Conservation (phyloP, 192 early-diverging fungal genomes). For the Dissophora ornata region DNA sequence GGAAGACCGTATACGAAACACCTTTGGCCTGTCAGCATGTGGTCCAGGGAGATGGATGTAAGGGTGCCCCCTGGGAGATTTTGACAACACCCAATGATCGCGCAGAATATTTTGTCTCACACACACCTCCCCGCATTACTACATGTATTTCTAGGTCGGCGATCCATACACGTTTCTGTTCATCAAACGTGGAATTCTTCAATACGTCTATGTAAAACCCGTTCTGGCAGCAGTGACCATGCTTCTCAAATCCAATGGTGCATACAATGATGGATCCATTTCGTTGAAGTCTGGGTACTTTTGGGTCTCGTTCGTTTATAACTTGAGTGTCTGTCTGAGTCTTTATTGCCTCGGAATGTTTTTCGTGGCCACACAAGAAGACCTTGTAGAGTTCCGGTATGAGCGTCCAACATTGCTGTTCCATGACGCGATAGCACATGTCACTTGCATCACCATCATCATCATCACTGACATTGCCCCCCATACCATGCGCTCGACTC, state of each 20-base stretch:
- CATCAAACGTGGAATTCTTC: conserved; percentile 91
- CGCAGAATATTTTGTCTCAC: no score
- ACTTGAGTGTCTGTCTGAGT: conserved; percentile 85
- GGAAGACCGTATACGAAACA: conserved; percentile 81
- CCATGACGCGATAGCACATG: background rate
- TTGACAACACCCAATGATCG: no score
- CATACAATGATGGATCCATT: conserved; percentile 88
- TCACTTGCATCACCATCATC: background rate
- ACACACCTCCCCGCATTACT: no score
- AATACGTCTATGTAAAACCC: conserved; percentile 93
- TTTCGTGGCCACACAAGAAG: conserved; percentile 82
- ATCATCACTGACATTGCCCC: no score
- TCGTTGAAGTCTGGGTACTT: conserved; percentile 75
- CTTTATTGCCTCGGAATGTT: conserved; percentile 92
- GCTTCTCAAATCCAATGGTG: conserved; percentile 75
- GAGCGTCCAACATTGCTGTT: background rate
- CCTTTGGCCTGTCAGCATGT: conserved; percentile 83
- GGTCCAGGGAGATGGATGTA: conserved; percentile 78
- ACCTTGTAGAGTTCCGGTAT: conserved; percentile 77
- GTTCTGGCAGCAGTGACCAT: conserved; percentile 81
- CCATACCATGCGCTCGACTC: no score
- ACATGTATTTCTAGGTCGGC: conserved; percentile 62
- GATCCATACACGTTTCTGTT: conserved; percentile 90
- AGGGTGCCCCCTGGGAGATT: background rate
- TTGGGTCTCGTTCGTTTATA: conserved; percentile 87